A percentile compares a stretch with the other conserved stretches of the same genome.
Evolutionary conservation across 306 rosid genomes (phyloP).

Genomic region (Rosa chinensis): DNA sequence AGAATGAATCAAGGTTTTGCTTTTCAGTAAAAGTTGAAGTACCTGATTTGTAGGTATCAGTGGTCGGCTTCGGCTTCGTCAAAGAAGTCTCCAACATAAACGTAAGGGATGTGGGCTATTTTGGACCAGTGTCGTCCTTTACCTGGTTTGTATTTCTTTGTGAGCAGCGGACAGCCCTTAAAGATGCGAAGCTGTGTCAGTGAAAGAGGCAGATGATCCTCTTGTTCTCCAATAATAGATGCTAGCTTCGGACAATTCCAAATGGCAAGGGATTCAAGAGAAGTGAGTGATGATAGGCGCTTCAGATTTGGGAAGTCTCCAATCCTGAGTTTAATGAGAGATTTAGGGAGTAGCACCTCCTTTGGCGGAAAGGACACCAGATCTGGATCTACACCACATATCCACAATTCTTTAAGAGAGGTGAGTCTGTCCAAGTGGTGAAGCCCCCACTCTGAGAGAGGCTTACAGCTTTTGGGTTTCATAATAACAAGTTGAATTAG

Average conservation of each 20-base stretch:
- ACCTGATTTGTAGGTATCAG: no score
- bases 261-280: neutral
- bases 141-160: neutral
- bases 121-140: neutral
- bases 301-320: neutral
- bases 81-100: neutral
- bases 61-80: neutral
- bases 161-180: neutral
- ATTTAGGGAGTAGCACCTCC: neutral
- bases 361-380: neutral
- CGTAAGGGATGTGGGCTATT: neutral
- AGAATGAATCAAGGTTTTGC: no score
- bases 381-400: neutral
- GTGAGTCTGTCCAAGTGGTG: slow-evolving; percentile 3
- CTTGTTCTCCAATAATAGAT: neutral
- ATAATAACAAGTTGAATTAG: neutral
- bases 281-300: neutral
- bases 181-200: neutral
- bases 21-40: no score
- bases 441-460: neutral
- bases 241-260: neutral
- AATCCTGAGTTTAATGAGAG: neutral
- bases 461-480: neutral
- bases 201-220: neutral
- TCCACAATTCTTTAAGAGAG: neutral